Evolutionary conservation across 176 grass and related monocot species (phyloP).

Genomic region (Carex pumila): DNA sequence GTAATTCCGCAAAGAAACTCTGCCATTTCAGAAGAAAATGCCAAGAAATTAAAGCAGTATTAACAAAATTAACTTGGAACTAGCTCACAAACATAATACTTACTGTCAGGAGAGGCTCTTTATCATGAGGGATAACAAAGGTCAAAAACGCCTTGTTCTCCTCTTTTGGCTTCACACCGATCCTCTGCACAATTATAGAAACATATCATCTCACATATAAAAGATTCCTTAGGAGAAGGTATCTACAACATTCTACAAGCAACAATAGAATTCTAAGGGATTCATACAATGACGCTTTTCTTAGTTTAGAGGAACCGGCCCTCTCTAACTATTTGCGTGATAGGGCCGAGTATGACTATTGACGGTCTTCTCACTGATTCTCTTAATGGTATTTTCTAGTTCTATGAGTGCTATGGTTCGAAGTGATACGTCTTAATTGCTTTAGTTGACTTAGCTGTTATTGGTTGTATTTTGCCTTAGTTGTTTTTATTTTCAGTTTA

Average conservation of each 20-base stretch:
- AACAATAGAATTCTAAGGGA: no score
- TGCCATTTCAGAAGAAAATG: slow-evolving; percentile 29
- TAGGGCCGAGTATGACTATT: no score
- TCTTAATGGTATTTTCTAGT: no score
- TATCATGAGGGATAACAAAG: slow-evolving; percentile 82
- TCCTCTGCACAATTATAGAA: slow-evolving; percentile 33
- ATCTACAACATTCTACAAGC: background rate
- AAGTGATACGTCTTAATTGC: no score
- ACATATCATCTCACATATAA: background rate
- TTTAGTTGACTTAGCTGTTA: no score
- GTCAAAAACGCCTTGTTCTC: slow-evolving; percentile 81
- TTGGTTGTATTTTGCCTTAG: no score
- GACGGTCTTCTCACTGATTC: no score
- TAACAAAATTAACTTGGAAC: background rate
- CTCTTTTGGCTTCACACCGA: slow-evolving; percentile 72
- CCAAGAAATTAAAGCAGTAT: background rate
- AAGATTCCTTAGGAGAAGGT: background rate
- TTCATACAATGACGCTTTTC: no score
- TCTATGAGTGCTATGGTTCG: no score
- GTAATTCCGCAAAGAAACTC: slow-evolving; percentile 75
- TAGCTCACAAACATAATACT: slow-evolving; percentile 4
- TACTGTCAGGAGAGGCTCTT: slow-evolving; percentile 80
- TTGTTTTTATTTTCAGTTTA: no score
- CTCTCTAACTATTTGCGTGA: no score
- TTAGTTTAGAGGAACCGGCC: no score